These are phyloP conservation scores for Didymella keratinophila DNA, from an alignment of 2,329 filamentous ascomycete species.

Conservation along the genomic window DNA sequence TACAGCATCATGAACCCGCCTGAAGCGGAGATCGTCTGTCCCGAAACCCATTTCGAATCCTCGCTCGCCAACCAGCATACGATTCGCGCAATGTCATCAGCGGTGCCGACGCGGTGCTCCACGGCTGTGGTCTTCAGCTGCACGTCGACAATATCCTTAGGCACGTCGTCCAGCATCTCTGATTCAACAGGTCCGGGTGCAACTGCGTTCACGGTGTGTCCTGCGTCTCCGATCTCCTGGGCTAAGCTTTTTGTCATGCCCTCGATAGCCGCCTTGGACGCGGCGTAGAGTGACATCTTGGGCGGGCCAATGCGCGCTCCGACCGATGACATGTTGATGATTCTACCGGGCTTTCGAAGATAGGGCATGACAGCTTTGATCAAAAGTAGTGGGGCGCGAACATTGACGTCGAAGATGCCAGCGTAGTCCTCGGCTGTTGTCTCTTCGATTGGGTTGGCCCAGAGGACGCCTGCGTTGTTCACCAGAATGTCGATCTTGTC, in stretches of 20 bases:
- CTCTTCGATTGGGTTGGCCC: constrained; percentile 38
- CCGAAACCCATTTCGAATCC: constrained; percentile 54
- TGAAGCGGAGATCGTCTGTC: constrained; percentile 64
- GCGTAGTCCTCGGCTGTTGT: constrained; percentile 60
- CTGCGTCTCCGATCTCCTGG: constrained; percentile 62
- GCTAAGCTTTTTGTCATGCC: constrained; percentile 67
- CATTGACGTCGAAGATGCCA: constrained; percentile 65
- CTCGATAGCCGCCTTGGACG: constrained; percentile 68
- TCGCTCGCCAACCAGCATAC: constrained; percentile 64
- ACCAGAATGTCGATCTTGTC: constrained; percentile 54
- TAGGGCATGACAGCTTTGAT: constrained; percentile 62
- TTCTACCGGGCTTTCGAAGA: constrained; percentile 57
- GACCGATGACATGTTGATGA: constrained; percentile 68
- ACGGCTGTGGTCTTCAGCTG: constrained; percentile 62
- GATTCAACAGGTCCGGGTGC: constrained; percentile 67
- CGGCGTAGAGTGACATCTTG: constrained; percentile 60
- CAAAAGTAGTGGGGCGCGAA: constrained; percentile 63
- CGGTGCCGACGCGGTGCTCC: constrained; percentile 59
- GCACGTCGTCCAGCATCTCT: constrained; percentile 64
- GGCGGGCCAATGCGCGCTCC: constrained; percentile 59
- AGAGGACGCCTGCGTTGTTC: constrained; percentile 52
- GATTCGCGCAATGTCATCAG: constrained; percentile 63
- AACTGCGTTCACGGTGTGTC: constrained; percentile 68
- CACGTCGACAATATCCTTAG: constrained; percentile 57
- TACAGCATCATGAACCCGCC: constrained; percentile 56